Evolutionary conservation across 495 filamentous ascomycete genomes (phyloP).

Genomic region (Lineolata rhizophorae): DNA sequence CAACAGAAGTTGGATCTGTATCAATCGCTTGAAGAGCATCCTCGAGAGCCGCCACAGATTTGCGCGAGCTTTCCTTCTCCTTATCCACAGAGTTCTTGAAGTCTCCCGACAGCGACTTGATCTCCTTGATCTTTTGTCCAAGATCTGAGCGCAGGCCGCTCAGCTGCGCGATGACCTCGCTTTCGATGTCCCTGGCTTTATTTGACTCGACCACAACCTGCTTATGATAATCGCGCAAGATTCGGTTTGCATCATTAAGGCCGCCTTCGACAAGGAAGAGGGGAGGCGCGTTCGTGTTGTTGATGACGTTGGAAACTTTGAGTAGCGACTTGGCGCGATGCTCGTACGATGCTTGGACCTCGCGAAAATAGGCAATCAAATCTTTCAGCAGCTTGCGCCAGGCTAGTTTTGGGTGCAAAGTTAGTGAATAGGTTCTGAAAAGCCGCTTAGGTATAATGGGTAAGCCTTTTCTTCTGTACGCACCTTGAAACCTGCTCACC

Average conservation of each 20-base stretch:
- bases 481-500: conserved; percentile 78
- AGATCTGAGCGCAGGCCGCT: conserved; percentile 73
- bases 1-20: conserved; percentile 46
- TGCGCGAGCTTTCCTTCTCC: conserved; percentile 48
- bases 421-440: too few species aligned
- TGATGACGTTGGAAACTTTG: conserved; percentile 65
- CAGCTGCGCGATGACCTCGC: conserved; percentile 70
- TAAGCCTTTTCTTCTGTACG: conserved; percentile 9
- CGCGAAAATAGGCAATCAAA: conserved; percentile 81
- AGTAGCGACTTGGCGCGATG: conserved; percentile 58
- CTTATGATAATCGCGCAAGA: conserved; percentile 65
- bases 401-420: too few species aligned
- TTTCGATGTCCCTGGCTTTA: conserved; percentile 76
- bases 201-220: conserved; percentile 60
- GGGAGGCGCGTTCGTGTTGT: conserved; percentile 50
- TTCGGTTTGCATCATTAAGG: conserved; percentile 62
- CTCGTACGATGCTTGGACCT: conserved; percentile 82
- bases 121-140: conserved; percentile 92
- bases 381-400: conserved; percentile 95
- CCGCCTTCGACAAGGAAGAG: conserved; percentile 59
- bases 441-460: too few species aligned
- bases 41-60: conserved; percentile 52
- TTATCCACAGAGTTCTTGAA: conserved; percentile 82
- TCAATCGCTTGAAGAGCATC: conserved; percentile 61
- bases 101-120: conserved; percentile 74